Conservation (phyloP, 805 yeast genomes). For the Nakazawaea pomicola region DNA sequence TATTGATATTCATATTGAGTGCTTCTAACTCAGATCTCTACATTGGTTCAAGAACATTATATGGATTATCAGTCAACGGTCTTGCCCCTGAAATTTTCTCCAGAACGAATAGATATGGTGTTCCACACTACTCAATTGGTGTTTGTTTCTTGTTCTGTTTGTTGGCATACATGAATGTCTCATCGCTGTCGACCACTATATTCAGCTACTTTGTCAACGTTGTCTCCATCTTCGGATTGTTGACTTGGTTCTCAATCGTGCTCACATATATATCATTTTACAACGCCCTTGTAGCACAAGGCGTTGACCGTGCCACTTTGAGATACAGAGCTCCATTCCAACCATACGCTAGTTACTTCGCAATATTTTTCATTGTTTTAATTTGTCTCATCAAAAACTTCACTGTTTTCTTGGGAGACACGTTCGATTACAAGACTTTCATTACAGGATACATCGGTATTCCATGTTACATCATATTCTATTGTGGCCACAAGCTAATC, state of each 20-base stretch:
- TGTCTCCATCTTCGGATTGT: constrained; percentile 68
- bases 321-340: constrained; percentile 63
- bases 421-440: constrained; percentile 57
- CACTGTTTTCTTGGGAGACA: constrained; percentile 57
- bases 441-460: constrained; percentile 77
- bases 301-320: constrained; percentile 50
- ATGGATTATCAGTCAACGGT: constrained; percentile 67
- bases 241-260: constrained; percentile 71
- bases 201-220: constrained; percentile 71
- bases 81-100: constrained; percentile 69
- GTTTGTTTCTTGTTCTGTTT: constrained; percentile 50
- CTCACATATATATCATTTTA: constrained; percentile 63
- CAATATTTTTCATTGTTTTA: constrained; percentile 47
- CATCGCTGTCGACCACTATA: constrained; percentile 31
- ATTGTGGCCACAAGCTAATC: constrained; percentile 55
- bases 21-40: constrained; percentile 80
- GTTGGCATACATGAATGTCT: constrained; percentile 67
- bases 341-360: constrained; percentile 61
- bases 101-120: constrained; percentile 62
- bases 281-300: constrained; percentile 64
- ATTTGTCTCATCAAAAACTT: constrained; percentile 65
- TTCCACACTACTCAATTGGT: constrained; percentile 56
- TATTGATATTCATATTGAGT: constrained; percentile 70
- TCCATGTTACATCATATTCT: constrained; percentile 54
- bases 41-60: constrained; percentile 70